Conservation (phyloP, 148 eudicot genomes). For the Selenicereus undatus region DNA sequence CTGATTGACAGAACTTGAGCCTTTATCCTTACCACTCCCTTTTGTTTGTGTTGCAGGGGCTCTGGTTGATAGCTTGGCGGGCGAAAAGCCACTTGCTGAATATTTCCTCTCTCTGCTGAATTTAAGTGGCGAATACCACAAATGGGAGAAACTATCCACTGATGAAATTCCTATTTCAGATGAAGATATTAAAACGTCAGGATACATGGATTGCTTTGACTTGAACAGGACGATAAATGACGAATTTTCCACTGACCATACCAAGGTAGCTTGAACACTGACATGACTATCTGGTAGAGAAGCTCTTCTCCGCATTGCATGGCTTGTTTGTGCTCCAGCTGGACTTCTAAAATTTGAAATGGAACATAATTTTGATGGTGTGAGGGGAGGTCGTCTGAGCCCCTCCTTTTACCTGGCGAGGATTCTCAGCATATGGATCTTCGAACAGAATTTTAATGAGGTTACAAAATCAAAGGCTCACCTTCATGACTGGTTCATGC, state of each 20-base stretch:
- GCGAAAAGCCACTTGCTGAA: slow-evolving; percentile 47
- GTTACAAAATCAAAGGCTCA: background rate
- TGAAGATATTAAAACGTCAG: slow-evolving; percentile 13
- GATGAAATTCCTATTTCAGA: slow-evolving; percentile 1
- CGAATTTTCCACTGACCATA: slow-evolving; percentile 51
- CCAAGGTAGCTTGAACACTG: slow-evolving; percentile 48
- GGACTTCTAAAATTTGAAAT: background rate
- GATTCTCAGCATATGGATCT: too few relatives aligned
- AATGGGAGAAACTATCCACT: slow-evolving; percentile 45
- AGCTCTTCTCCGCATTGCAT: background rate
- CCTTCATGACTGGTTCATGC: background rate
- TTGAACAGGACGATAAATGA: slow-evolving; percentile 17
- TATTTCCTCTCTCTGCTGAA: slow-evolving; percentile 54
- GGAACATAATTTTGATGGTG: background rate
- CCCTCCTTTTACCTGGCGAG: too few relatives aligned
- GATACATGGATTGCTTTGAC: slow-evolving; percentile 16
- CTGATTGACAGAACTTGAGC: background rate
- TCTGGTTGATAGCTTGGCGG: slow-evolving; percentile 45
- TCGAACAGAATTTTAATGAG: too few relatives aligned
- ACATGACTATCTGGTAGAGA: background rate
- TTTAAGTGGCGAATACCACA: slow-evolving; percentile 43
- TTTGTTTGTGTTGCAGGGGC: slow-evolving; percentile 48
- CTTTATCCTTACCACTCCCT: background rate
- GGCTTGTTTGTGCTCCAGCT: background rate
- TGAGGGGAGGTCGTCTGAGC: too few relatives aligned